phyloP scores from a whole-genome alignment of 1,139 yeast species.

The Protomyces pachydermus region DNA sequence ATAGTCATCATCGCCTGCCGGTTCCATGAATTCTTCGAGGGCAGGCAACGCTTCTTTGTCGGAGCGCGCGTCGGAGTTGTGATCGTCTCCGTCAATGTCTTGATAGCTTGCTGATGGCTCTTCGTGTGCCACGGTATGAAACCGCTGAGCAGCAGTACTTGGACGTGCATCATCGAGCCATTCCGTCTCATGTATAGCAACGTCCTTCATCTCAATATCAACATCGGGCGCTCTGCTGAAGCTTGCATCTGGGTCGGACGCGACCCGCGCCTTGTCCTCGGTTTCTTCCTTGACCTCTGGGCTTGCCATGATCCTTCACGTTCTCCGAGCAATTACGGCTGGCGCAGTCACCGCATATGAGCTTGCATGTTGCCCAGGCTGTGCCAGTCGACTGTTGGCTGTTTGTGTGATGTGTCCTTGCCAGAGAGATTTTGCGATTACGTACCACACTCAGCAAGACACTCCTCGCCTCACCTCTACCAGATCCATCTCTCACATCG shows the following conservation, averaged over 20 bases:
- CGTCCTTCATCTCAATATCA: not conserved
- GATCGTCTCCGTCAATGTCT: not conserved
- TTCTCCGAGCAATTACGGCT: too few species aligned
- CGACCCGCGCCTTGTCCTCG: too few species aligned
- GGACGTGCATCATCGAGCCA: not conserved
- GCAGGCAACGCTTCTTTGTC: not conserved
- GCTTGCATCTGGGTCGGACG: too few species aligned
- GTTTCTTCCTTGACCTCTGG: too few species aligned
- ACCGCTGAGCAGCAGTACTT: not conserved
- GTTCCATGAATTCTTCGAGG: conserved; percentile 3
- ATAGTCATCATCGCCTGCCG: conserved; percentile 15
- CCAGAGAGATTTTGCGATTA: too few species aligned
- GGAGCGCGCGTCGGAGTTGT: not conserved
- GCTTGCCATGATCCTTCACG: too few species aligned
- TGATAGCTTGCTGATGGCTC: not conserved
- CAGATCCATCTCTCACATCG: not conserved
- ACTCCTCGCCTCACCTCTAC: not conserved
- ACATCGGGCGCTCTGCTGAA: too few species aligned
- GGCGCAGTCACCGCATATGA: too few species aligned
- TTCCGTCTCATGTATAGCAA: not conserved
- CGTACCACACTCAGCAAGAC: not conserved
- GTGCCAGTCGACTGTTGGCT: too few species aligned
- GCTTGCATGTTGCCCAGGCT: too few species aligned
- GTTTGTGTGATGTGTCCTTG: too few species aligned
- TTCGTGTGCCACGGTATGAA: not conserved